Base-by-base conservation (phyloP, 768 basidiomycete genomes). In the Tricholoma sp. region DNA sequence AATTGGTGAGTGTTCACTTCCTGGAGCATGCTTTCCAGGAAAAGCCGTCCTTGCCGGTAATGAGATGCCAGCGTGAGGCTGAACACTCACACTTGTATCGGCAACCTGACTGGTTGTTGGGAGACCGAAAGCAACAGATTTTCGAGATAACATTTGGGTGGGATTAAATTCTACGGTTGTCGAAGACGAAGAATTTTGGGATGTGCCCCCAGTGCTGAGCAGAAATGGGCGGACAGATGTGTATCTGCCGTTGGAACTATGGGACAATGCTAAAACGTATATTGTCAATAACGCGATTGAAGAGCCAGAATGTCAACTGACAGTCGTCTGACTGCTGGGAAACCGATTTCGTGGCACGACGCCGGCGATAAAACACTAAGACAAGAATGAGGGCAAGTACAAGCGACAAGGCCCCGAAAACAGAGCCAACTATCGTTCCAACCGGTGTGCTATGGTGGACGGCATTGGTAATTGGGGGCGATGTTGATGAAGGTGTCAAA, bases 341-440 rank as follows among this genome's bases (percentile, higher is more conserved):
- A 45, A 27, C 11, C 16, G 5, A 64, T 21, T 43, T 57, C 22
- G 61, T 27, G 24, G 24, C 58, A 19, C 67, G 67, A 46, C 12
- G 12, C 18, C 39, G 21, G 18, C 67, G 61, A 49, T 57, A 67
- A 27, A 69, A 50, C 18, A 70, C 52, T 32, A 66, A 52, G 47
- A 68, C 54, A 16, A 60, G 50, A 6, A 60, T 51, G 5, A 60
- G 35, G 6, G 56, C 54, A 16, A 62, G 56, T n/a, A 71, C 24
- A 21, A 66, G 57, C 29, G 64, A 49, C 29, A 74, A 47, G 9
- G 63, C 62, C 19, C 69, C 71, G 39, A 73, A 24, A 12, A 71
- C 60, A 21, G 60, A 67, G n/a, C 74, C 74, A 7, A 67, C 63
- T 24, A 76, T 70, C 10, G 61, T 61, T 10, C 68, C 72, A 46